phyloP scores from a whole-genome alignment of 352 stramenopile species.

The Phytophthora syringae region DNA sequence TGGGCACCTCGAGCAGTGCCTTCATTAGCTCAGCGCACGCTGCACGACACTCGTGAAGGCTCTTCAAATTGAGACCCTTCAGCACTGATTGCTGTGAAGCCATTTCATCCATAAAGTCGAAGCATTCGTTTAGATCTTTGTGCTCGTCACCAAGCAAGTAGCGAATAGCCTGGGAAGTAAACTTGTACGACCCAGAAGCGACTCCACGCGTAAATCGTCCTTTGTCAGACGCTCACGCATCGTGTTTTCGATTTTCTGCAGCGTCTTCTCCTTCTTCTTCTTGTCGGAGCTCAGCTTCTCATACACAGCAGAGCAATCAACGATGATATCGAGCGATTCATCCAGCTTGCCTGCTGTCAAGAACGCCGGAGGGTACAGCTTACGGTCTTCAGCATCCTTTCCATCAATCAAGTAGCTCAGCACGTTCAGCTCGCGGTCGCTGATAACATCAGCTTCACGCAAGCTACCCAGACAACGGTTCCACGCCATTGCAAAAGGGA shows the following conservation, averaged over 20 bases:
- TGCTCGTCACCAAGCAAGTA: conserved; percentile 86
- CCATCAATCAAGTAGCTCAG: conserved; percentile 89
- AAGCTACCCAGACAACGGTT: conserved; percentile 81
- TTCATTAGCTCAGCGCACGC: conserved; percentile 86
- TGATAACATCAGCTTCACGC: conserved; percentile 85
- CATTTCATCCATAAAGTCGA: conserved; percentile 89
- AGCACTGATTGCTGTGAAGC: conserved; percentile 75
- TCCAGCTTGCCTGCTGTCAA: conserved; percentile 88
- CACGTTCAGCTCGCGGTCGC: conserved; percentile 85
- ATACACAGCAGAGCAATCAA: conserved; percentile 79
- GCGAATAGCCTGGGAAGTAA: conserved; percentile 82
- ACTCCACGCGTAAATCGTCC: conserved; percentile 85
- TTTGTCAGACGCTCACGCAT: conserved; percentile 88
- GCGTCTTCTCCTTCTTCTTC: conserved; percentile 89
- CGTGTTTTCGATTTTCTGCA: conserved; percentile 88
- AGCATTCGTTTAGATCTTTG: conserved; percentile 84
- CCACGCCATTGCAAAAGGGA: conserved; percentile 89
- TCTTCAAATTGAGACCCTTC: conserved; percentile 85
- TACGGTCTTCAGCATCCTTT: conserved; percentile 73
- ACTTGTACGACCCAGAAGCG: conserved; percentile 86
- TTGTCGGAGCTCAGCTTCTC: conserved; percentile 87
- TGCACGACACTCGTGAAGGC: conserved; percentile 74
- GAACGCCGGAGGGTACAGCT: conserved; percentile 87
- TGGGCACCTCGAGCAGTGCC: conserved; percentile 82
- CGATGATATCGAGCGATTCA: conserved; percentile 87